Base-by-base conservation (phyloP, 2,329 filamentous ascomycete species). In the Hypoxylon sp. region DNA sequence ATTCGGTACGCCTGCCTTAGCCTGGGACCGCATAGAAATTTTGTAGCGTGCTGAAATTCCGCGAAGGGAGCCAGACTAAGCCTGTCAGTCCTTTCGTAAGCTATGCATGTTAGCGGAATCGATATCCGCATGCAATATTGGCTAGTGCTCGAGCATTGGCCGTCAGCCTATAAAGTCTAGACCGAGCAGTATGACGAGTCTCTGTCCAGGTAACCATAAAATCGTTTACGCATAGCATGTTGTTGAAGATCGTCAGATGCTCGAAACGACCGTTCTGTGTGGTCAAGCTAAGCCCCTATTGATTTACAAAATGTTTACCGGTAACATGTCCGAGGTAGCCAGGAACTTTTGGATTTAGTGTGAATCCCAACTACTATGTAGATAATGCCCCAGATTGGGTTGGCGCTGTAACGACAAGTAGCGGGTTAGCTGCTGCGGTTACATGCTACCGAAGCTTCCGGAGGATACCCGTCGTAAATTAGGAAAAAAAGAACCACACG, bases 51-150 rank as follows among this genome's bases (percentile, higher is more conserved):
- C 37, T 46, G 27, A 11, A 59, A 60, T 46, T 60, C 37, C 57
- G 21, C 39, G 24, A 53, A 46, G 4, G 24, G 52, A 37, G 37
- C 50, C 32, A 54, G 31, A 24, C 58, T 46, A 21, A 31, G 48
- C 47, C 54, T 53, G 48, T 48, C 39, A 54, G 7, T 59, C 42
- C 29, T 48, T 48, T 51, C 21, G 47, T 47, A 52, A 31, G 46
- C 53, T 54, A 67, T 65, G 57, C 67, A 51, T 47, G 27, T 64
- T 70, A 69, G 63, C 69, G 67, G 66, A 47, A 50, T 57, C 58
- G 52, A 51, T 64, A 48, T 65, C 69, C 69, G 69, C 66, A 71
- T 60, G 56, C 53, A 56, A 47, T 13, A 11, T 57, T 48, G 52
- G 32, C 32, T 56, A 63, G 56, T 42, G 57, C 21, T 64, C 11